A percentile compares a stretch with the other conserved stretches of the same genome.
These are phyloP conservation scores for Phaffomyces opuntiae DNA, from an alignment of 805 yeast species.

Conservation along the genomic window DNA sequence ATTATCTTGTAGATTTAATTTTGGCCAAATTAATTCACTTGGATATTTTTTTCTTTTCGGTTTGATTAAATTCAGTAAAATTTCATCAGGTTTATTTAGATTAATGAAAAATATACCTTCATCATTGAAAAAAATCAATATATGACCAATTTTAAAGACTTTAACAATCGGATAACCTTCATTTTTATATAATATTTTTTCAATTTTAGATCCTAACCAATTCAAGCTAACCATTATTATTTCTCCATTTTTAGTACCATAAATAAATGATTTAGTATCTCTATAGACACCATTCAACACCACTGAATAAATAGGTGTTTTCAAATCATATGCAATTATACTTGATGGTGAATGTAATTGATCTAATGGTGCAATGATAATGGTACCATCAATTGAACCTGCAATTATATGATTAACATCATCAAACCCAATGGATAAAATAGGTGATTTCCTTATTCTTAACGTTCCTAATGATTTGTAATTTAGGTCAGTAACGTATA, in stretches of 20 bases:
- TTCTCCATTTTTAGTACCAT: slow-evolving; percentile 89
- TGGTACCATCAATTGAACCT: slow-evolving; percentile 91
- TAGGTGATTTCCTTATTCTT: slow-evolving; percentile 80
- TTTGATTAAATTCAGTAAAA: slow-evolving; percentile 45
- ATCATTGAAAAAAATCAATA: slow-evolving; percentile 80
- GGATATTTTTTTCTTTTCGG: slow-evolving; percentile 45
- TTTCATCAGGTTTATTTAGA: slow-evolving; percentile 35
- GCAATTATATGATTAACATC: slow-evolving; percentile 69
- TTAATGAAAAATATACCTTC: slow-evolving; percentile 68
- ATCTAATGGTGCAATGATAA: slow-evolving; percentile 64
- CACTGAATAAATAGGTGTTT: slow-evolving; percentile 83
- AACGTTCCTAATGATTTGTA: slow-evolving; percentile 61
- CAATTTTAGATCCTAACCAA: slow-evolving; percentile 83
- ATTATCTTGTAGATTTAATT: slow-evolving; percentile 56
- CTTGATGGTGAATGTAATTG: slow-evolving; percentile 15
- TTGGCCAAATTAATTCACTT: slow-evolving; percentile 82
- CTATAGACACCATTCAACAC: slow-evolving; percentile 67
- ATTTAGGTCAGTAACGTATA: slow-evolving; percentile 60
- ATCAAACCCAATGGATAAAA: slow-evolving; percentile 65
- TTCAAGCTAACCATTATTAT: slow-evolving; percentile 66
- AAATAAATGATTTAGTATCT: slow-evolving; percentile 56
- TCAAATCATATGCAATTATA: slow-evolving; percentile 66
- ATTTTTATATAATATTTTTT: slow-evolving; percentile 43
- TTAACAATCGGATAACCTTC: slow-evolving; percentile 67
- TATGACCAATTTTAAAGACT: slow-evolving; percentile 53